These are phyloP conservation scores for Canavalia ensiformis DNA, from an alignment of 306 rosid species.

Conservation along the genomic window DNA sequence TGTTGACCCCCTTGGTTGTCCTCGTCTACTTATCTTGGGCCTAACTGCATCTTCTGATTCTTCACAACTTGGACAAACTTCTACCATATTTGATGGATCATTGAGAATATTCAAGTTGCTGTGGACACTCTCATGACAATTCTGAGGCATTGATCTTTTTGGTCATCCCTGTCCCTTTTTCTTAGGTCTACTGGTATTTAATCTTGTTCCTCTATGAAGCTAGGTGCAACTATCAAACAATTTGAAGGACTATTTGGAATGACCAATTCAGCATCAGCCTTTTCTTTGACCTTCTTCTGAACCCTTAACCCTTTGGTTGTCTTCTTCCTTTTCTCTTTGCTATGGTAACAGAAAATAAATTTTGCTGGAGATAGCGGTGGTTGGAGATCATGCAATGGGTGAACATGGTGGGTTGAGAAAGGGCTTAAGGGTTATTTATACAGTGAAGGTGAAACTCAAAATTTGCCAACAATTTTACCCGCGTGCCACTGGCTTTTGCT, in stretches of 20 bases:
- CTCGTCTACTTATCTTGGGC: too few relatives aligned
- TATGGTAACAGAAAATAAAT: constrained; percentile 40
- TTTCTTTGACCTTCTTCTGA: constrained; percentile 31
- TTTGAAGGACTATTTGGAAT: constrained; percentile 1
- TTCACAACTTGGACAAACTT: constrained; percentile 12
- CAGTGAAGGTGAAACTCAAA: background rate
- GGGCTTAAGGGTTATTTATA: background rate
- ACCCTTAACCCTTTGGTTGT: constrained; percentile 31
- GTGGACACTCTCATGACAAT: constrained; percentile 2
- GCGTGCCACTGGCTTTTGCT: too few relatives aligned
- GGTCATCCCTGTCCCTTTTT: constrained; percentile 40
- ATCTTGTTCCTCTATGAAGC: constrained; percentile 37
- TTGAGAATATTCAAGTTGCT: background rate
- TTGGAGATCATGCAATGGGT: background rate
- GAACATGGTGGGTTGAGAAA: background rate
- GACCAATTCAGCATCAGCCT: constrained; percentile 12
- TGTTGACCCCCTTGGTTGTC: too few relatives aligned
- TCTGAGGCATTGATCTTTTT: constrained; percentile 16
- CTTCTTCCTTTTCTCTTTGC: constrained; percentile 49
- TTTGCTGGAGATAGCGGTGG: background rate
- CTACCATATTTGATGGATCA: constrained; percentile 10
- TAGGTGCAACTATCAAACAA: constrained; percentile 22
- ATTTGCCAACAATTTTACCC: background rate
- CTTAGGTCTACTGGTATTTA: constrained; percentile 38
- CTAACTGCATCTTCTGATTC: background rate